These are phyloP conservation scores for Amanita molliuscula DNA, from an alignment of 768 basidiomycete genomes.

Conservation along the genomic window DNA sequence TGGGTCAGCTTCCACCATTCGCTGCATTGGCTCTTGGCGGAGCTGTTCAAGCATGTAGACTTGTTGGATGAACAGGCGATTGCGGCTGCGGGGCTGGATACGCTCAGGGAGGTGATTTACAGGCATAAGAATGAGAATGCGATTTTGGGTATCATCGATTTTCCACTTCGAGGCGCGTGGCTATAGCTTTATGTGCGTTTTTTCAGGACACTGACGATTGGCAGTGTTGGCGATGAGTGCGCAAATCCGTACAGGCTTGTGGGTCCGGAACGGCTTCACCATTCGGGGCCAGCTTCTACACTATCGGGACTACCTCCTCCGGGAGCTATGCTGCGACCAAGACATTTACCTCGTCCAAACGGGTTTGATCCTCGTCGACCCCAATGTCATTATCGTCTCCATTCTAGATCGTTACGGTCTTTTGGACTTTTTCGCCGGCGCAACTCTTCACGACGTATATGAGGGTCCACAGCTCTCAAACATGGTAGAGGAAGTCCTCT, in stretches of 20 bases:
- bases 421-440: slow-evolving; percentile 65
- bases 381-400: slow-evolving; percentile 69
- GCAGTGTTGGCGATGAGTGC: slow-evolving; percentile 84
- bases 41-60: slow-evolving; percentile 77
- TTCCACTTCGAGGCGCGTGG: slow-evolving; percentile 71
- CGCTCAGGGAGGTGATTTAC: slow-evolving; percentile 51
- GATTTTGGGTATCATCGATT: slow-evolving; percentile 74
- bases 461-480: slow-evolving; percentile 55
- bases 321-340: slow-evolving; percentile 95
- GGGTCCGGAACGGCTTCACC: slow-evolving; percentile 96
- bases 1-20: slow-evolving; percentile 94
- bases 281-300: slow-evolving; percentile 93
- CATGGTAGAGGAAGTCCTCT: slow-evolving; percentile 90
- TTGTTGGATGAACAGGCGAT: slow-evolving; percentile 48
- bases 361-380: slow-evolving; percentile 68
- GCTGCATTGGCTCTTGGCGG: slow-evolving; percentile 82
- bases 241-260: slow-evolving; percentile 89
- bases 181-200: slow-evolving; percentile 1
- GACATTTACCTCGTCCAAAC: slow-evolving; percentile 85
- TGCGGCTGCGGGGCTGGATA: slow-evolving; percentile 37
- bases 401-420: slow-evolving; percentile 89
- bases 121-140: slow-evolving; percentile 55
- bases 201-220: neutral
- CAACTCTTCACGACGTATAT: slow-evolving; percentile 2
- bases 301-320: slow-evolving; percentile 92